Base-by-base conservation (phyloP, 345 rosid species). In the Eutrema yunnanense region DNA sequence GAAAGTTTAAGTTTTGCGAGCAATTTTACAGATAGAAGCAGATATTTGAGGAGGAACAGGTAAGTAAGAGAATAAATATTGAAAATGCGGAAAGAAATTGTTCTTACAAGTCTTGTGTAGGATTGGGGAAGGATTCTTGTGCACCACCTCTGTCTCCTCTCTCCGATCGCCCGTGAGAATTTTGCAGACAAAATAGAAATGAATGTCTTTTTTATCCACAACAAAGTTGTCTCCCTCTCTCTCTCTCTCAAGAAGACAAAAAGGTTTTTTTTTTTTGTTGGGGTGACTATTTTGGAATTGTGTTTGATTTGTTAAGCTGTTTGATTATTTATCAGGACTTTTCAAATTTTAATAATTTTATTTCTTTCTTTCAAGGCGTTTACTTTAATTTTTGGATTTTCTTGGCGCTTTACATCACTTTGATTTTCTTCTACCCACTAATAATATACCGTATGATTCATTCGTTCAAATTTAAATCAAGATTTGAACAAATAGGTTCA, bases 101-200 rank as follows among this genome's bases (percentile, higher is more conserved):
- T 47, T 61, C 69, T 52, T 77, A 77, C 80, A 40, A 71, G 67
- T 36, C 3, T 64, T 71, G 72, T 77, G 62, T 43, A 37, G 47
- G 72, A 58, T 51, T 2, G 8, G 19, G 33, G 72, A 65, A 53
- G 61, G 77, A 60, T 58, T 59, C 80, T 71, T 72, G 80, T 70
- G 76, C 72, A 49, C 56, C 55, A 71, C 72, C 76, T 77, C 75
- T 77, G 53, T 62, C 71, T 69, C 78, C 78, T 75, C 78, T 78
- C 76, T 73, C 81, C 62, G 49, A 71, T 59, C 9, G 47, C 73
- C 71, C 80, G 72, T 72, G 76, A 77, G 72, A 60, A 77, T 71
- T 71, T 58, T 71, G 43, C 76, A 71, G 80, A 77, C 76, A 65
- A 36, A 26, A 47, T 56, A 48, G 76, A 71, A 71, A 71, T 77